Evolutionary conservation across 148 eudicot genomes (phyloP), one percentile per base, ranked within the genome.

Genomic region (Chenopodium berlandieri): DNA sequence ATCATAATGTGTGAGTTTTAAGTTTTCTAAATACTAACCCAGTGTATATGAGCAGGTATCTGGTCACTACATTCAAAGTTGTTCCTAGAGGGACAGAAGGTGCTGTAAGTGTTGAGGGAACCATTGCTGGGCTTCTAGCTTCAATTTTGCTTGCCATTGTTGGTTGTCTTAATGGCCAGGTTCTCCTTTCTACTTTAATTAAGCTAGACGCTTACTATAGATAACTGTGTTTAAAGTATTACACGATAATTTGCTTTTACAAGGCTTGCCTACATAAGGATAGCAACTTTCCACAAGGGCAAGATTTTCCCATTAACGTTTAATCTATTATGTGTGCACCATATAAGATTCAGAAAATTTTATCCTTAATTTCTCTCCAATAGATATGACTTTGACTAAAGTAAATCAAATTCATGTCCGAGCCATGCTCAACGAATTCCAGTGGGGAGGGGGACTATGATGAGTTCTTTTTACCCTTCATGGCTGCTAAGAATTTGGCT

Each of bases 41-140:
- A 17, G 48, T 31, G 72, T 31, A 52, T 64, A 65, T 73, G 84
- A 78, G 83, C 88, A 95, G 98, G 83, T 93, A 95, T 82, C 89
- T 95, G 19, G 92, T 95, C 58, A 95, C 98, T 34, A 91, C 97
- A 74, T 90, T 95, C 80, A 95, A 95, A 87, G 85, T 91, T 68
- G 98, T 95, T 70, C 97, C 97, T 62, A 84, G 97, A 76, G 98
- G 98, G 68, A 93, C 97, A 23, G 98, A 95, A 92, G 98, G 98
- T 69, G 97, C 98, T 81, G 89, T 95, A 63, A 95, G 98, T 82
- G 83, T 88, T 72, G 98, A 95, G 82, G 98, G 98, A 88, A 95
- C 97, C 60, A 13, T 92, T 70, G 97, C 98, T 65, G 98, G 98
- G 54, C 79, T 95, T 78, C 32, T 95, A 32, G 98, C 97, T 78